These are phyloP conservation scores for Penicillium desertorum DNA, from an alignment of 495 filamentous ascomycete genomes.

Conservation along the genomic window DNA sequence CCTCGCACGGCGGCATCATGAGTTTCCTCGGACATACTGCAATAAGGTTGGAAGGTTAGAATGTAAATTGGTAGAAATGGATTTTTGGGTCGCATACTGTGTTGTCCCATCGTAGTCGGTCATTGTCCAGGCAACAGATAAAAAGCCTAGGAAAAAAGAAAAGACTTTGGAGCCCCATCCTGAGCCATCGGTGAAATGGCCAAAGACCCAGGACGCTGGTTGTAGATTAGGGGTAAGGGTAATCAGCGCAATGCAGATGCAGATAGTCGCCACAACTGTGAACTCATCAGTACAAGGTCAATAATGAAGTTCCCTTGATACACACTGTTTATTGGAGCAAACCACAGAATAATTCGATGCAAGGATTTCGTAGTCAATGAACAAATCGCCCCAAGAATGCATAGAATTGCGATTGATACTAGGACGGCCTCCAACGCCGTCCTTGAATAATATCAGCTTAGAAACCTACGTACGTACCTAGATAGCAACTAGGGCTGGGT, in stretches of 20 bases:
- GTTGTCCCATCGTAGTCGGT: conserved; percentile 76
- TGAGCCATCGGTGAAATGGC: conserved; percentile 62
- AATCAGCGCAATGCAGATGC: conserved; percentile 62
- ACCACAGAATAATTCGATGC: conserved; percentile 66
- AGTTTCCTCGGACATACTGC: conserved; percentile 71
- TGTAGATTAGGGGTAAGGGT: conserved; percentile 64
- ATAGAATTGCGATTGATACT: conserved; percentile 57
- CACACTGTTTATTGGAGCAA: conserved; percentile 70
- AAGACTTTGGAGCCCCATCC: conserved; percentile 65
- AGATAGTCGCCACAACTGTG: conserved; percentile 54
- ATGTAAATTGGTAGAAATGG: not conserved
- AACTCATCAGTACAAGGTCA: not conserved
- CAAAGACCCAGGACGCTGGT: conserved; percentile 65
- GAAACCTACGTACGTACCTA: not conserved
- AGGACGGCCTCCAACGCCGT: conserved; percentile 63
- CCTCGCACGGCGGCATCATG: conserved; percentile 67
- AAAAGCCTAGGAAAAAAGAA: conserved; percentile 66
- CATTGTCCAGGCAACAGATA: conserved; percentile 75
- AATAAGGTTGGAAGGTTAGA: not conserved
- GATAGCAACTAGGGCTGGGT: not conserved
- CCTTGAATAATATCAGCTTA: conserved; percentile 35
- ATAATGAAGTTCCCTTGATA: not conserved
- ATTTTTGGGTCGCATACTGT: conserved; percentile 45
- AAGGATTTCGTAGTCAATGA: conserved; percentile 64
- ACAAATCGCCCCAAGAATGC: conserved; percentile 60